Base-by-base conservation (phyloP, 495 filamentous ascomycete species). In the Tuber microsphaerosporum region DNA sequence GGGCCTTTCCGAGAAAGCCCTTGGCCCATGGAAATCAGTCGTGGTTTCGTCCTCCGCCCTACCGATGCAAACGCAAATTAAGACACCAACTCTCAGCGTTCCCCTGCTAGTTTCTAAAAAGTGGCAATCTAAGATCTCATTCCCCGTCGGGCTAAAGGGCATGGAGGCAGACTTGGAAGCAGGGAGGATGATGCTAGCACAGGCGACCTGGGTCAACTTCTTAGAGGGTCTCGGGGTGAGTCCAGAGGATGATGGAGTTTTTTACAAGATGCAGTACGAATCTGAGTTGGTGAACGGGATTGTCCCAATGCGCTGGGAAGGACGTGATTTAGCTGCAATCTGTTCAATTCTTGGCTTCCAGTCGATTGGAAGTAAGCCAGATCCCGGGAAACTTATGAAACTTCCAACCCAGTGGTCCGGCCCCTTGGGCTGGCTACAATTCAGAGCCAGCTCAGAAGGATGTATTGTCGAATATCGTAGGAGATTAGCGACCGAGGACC, bases 301-400 rank as follows among this genome's bases (percentile, higher is more conserved):
- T 69, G 79, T 82, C 69, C 80, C 80, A 26, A 78, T 82, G 80
- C 75, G 75, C 2, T 82, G 80, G 78, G 76, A 78, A 43, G 80
- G 80, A 17, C 69, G 46, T 42, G 78, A 80, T 44, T 71, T 82
- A n/a, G 80, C 76, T 31, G 80, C 41, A 6, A 72, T 80, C n/a
- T 75, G 80, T 44, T 78, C 80, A 31, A 75, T 80, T 39, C 74
- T 82, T 43, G 78, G 80, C 2, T 82, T 82, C 61, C 79, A 82
- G 46, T 61, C 76, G n/a, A 46, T 44, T 26, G 70, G 70, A 42
- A 69, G 73, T 20, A 71, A 71, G 17, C 45, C 75, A 39, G 73
- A 71, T 34, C 31, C 39, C 6, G 70, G 42, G 45, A 77, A 39
- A 14, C 70, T 77, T 17, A 82, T 82, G 80, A 46, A 69, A 0